Evolutionary conservation across 2,329 filamentous ascomycete genomes (phyloP).

Genomic region (Botrytis squamosa): DNA sequence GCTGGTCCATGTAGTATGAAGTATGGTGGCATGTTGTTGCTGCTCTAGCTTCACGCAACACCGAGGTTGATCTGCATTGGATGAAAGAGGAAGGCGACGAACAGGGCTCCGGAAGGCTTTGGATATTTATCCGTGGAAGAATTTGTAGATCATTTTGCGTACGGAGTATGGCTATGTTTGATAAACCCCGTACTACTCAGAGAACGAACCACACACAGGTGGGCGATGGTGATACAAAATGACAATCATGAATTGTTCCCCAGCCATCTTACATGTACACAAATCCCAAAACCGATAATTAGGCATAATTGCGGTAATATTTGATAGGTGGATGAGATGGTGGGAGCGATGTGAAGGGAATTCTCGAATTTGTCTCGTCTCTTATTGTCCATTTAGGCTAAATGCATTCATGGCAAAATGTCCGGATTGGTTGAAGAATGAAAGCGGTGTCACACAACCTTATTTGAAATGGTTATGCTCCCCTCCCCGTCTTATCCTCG

Average conservation of each 20-base stretch:
- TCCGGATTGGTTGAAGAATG: not conserved
- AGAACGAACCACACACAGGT: not conserved
- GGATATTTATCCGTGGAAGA: not conserved
- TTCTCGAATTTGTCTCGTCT: not conserved
- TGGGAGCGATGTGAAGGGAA: not conserved
- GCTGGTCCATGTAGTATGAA: not conserved
- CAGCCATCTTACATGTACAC: not conserved
- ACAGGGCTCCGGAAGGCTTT: not conserved
- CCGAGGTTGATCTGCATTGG: not conserved
- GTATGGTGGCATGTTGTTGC: not conserved
- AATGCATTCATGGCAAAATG: not conserved
- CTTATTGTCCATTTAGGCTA: not conserved
- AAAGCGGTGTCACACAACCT: not conserved
- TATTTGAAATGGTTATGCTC: not conserved
- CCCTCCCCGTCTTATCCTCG: not conserved
- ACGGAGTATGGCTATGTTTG: not conserved
- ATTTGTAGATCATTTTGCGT: not conserved
- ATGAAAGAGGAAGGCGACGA: not conserved
- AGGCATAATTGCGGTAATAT: not conserved
- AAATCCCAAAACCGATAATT: not conserved
- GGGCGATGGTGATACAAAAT: not conserved
- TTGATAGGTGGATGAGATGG: not conserved
- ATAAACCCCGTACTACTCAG: not conserved
- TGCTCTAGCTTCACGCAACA: not conserved
- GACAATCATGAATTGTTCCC: not conserved